These are phyloP conservation scores for Plectosphaerella sp. DNA, from an alignment of 2,329 filamentous ascomycete genomes.

Conservation along the genomic window DNA sequence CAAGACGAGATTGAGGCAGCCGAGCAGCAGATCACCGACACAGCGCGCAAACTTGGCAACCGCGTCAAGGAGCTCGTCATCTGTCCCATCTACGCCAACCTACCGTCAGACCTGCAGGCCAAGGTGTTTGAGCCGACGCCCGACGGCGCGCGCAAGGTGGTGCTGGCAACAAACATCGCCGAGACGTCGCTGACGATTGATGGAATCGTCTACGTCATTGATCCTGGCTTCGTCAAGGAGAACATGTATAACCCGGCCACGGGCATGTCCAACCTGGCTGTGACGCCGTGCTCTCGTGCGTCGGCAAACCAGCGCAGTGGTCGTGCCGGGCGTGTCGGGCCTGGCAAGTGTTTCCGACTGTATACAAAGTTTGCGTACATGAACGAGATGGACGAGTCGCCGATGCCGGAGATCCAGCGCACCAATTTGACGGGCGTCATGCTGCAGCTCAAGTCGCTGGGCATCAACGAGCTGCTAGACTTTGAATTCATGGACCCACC, in stretches of 20 bases:
- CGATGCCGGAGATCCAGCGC: slow-evolving; percentile 88
- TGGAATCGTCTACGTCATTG: slow-evolving; percentile 93
- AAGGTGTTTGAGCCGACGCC: slow-evolving; percentile 96
- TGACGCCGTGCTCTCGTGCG: slow-evolving; percentile 86
- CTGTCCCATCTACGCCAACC: slow-evolving; percentile 89
- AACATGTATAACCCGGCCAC: slow-evolving; percentile 89
- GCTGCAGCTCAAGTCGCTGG: slow-evolving; percentile 80
- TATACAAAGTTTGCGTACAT: slow-evolving; percentile 94
- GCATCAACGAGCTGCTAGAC: slow-evolving; percentile 86
- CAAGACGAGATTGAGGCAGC: slow-evolving; percentile 94
- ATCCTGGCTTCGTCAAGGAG: slow-evolving; percentile 92
- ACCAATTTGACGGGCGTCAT: slow-evolving; percentile 84
- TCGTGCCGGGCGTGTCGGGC: slow-evolving; percentile 85
- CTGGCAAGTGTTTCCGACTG: slow-evolving; percentile 87
- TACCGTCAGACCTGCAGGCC: slow-evolving; percentile 84
- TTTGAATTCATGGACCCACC: slow-evolving; percentile 98
- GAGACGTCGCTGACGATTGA: slow-evolving; percentile 95
- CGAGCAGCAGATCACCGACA: slow-evolving; percentile 79
- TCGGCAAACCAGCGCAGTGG: slow-evolving; percentile 91
- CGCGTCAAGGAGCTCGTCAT: slow-evolving; percentile 84
- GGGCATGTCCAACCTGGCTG: slow-evolving; percentile 87
- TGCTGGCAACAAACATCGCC: slow-evolving; percentile 93
- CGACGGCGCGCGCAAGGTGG: slow-evolving; percentile 78
- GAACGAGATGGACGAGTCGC: slow-evolving; percentile 90
- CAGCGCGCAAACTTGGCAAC: slow-evolving; percentile 77